Conservation (phyloP, 768 basidiomycete genomes). For the Crepidotus variabilis region DNA sequence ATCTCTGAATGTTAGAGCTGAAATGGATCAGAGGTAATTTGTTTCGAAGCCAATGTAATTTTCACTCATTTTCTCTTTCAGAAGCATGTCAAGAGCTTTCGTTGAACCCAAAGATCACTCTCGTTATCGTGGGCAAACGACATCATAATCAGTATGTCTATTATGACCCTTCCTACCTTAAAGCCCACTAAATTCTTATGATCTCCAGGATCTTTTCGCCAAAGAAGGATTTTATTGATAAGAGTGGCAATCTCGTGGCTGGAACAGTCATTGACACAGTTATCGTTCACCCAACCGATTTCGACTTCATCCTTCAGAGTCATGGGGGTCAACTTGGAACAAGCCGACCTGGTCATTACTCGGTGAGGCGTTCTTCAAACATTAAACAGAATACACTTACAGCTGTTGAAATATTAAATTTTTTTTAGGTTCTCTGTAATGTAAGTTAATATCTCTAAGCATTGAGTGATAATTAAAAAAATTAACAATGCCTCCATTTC, state of each 20-base stretch:
- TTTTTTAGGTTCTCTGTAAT: constrained; percentile 34
- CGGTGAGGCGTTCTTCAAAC: constrained; percentile 25
- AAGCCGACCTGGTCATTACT: constrained; percentile 48
- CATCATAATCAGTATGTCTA: constrained; percentile 46
- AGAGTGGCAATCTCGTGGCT: constrained; percentile 68
- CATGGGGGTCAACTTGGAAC: constrained; percentile 79
- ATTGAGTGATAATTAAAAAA: not conserved
- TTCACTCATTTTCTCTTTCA: constrained; percentile 19
- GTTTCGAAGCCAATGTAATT: not conserved
- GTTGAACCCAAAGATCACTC: constrained; percentile 60
- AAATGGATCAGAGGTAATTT: constrained; percentile 46
- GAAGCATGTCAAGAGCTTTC: constrained; percentile 55
- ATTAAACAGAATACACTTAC: no score
- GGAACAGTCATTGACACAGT: constrained; percentile 76
- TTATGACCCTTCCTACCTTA: not conserved
- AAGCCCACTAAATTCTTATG: not conserved
- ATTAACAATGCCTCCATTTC: not conserved
- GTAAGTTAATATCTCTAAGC: constrained; percentile 21
- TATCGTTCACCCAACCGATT: constrained; percentile 66
- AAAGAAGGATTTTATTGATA: constrained; percentile 8
- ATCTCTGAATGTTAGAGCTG: constrained; percentile 38
- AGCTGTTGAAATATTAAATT: not conserved
- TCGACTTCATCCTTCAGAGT: constrained; percentile 76
- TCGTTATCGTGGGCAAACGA: constrained; percentile 74
- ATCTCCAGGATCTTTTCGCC: constrained; percentile 21